Base-by-base conservation (phyloP, 768 basidiomycete species). In the Calocybe gangraenosa region DNA sequence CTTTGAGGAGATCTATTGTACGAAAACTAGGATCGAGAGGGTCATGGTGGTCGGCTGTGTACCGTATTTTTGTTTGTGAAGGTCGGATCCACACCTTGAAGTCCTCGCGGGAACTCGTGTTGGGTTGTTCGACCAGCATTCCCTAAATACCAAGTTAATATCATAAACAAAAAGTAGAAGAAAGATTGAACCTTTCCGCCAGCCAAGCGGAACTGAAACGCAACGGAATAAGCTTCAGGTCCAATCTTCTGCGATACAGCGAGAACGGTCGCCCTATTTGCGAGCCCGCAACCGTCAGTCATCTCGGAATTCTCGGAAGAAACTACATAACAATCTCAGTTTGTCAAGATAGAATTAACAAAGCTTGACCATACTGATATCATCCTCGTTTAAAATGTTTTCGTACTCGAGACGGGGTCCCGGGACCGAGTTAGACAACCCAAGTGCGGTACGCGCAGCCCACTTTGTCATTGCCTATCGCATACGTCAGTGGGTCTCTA, bases 401-500 rank as follows among this genome's bases (percentile, higher is more conserved):
- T 55, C 44, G 1, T 56, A 46, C 0, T 62, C 48, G 2, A 86
- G 46, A 6, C 63, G 50, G 2, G 76, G 60, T 0, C 79, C 82
- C 5, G 83, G 83, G 3, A 78, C 65, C 1, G 84, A 84, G 40
- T 73, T 84, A 0, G 84, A 86, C 5, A 84, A 57, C 0, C 77
- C 81, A 7, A 87, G 68, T 0, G 75, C 70, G 49, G 77, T 79
- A 0, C 83, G 71, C n/a, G 82, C 71, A 10, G 74, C 67, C 75
- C 78, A 86, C 60, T 87, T 86, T 1, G 76, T 67, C 63, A 84
- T 73, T 9, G 70, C 67, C 84, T 85, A 28, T 28, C 25, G 25
- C 5, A 42, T 2, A 44, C 9, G 37, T 30, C 8, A 23, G 34
- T 11, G 34, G 22, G 23, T 20, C 9, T 7, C 7, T 1, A 13